Percentiles rank a stretch among this genome's conserved stretches.
These are phyloP conservation scores for Protostelium mycophagum DNA, from an alignment of 78 protist genomes.

Conservation along the genomic window DNA sequence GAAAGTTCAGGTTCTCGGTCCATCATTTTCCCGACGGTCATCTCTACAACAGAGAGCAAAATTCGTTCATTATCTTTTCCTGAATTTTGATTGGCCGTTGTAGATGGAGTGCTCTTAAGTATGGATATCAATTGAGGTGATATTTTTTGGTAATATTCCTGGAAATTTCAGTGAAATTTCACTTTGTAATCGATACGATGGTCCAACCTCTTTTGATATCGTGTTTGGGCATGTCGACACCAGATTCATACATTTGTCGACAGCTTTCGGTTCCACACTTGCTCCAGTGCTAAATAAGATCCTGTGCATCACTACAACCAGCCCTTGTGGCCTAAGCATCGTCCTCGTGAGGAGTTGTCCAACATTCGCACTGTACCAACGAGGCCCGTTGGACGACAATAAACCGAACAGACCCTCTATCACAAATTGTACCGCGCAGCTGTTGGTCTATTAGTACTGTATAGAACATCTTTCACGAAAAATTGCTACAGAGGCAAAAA, in stretches of 20 bases:
- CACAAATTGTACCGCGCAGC: background rate
- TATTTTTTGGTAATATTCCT: background rate
- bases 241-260: background rate
- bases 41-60: background rate
- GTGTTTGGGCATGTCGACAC: background rate
- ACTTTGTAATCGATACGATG: background rate
- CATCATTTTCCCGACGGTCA: background rate
- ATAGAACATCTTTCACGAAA: no score
- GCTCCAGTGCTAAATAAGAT: background rate
- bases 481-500: background rate
- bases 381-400: background rate
- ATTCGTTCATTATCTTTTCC: background rate
- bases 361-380: background rate
- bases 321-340: background rate
- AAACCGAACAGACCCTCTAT: background rate
- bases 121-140: background rate
- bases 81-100: no score
- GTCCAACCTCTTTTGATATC: background rate
- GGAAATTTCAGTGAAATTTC: background rate
- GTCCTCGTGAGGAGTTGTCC: background rate
- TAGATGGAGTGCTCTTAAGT: no score
- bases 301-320: background rate
- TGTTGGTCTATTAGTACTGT: no score
- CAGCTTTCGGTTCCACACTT: background rate
- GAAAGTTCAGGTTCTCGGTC: background rate